Evolutionary conservation across 331 rosid species (phyloP), one percentile per base, ranked within the genome.

Genomic region (Malus hybrid): DNA sequence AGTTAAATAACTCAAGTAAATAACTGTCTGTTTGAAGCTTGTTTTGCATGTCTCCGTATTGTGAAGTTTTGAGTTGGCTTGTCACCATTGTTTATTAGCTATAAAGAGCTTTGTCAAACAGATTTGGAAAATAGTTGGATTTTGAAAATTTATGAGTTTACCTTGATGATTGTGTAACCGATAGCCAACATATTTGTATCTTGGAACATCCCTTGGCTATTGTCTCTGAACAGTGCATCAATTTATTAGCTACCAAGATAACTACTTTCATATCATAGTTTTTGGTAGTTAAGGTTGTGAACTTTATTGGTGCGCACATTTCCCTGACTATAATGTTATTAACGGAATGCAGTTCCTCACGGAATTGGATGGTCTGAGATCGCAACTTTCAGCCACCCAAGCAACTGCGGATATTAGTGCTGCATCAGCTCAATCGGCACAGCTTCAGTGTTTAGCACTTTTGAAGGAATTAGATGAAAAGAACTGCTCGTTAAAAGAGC

Each of bases 391-490:
- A 59, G 77, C 86, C 57, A 82, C 97, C 19, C 93, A 83, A 80
- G 93, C 87, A 73, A 90, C 90, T 54, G 96, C 91, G 4, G 97
- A 95, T 73, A 89, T 97, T 50, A 89, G 97, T 80, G 90, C 93
- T 76, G 96, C 89, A 44, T 90, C 97, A 28, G 97, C 97, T 78
- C 86, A 87, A 80, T 86, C 94, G 10, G 88, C 97, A 5, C 89
- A 95, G 73, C 78, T 84, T 73, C 93, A 89, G 74, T 95, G 98
- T 78, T 48, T 76, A 29, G 84, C 78, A 66, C 97, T 95, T 73
- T 6, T 83, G 68, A 95, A 92, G 80, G 99, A 92, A 81, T 61
- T 95, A 72, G 89, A 89, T 28, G 89, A 82, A 82, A 95, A 92
- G 84, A 90, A 83, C 52, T 78, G 59, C 36, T 88, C 97, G 3